Conservation (phyloP, 2,329 filamentous ascomycete genomes). For the Fusarium solani-melongenae region DNA sequence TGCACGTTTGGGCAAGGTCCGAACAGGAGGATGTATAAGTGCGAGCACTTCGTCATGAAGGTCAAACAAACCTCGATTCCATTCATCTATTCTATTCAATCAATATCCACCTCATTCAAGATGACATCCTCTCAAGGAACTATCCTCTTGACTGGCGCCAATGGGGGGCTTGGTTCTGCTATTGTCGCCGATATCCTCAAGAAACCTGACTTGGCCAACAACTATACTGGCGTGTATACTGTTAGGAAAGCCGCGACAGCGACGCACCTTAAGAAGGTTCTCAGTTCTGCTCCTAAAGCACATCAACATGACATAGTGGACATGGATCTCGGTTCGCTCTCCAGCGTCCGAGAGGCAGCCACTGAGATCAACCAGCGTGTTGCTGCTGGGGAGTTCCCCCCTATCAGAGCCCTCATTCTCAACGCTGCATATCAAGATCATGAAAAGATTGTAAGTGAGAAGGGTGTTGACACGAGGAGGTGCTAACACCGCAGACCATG, state of each 20-base stretch:
- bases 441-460: constrained; percentile 36
- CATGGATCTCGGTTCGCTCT: constrained; percentile 47
- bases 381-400: constrained; percentile 48
- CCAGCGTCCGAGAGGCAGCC: constrained; percentile 42
- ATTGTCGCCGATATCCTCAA: constrained; percentile 46
- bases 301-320: constrained; percentile 49
- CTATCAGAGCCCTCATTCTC: constrained; percentile 53
- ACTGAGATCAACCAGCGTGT: constrained; percentile 45
- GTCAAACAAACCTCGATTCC: background rate
- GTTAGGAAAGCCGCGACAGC: constrained; percentile 49
- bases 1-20: background rate
- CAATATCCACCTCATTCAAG: background rate
- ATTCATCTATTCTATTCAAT: background rate
- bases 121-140: constrained; percentile 42
- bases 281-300: constrained; percentile 30
- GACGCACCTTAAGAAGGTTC: constrained; percentile 37
- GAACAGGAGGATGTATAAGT: constrained; percentile 28
- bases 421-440: constrained; percentile 47
- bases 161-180: constrained; percentile 52
- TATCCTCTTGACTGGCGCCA: constrained; percentile 52
- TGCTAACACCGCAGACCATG: constrained; percentile 38
- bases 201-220: constrained; percentile 43
- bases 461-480: background rate
- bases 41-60: background rate
- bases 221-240: constrained; percentile 50